phyloP scores from a whole-genome alignment of 257 asterid genomes.

The Lycium barbarum region DNA sequence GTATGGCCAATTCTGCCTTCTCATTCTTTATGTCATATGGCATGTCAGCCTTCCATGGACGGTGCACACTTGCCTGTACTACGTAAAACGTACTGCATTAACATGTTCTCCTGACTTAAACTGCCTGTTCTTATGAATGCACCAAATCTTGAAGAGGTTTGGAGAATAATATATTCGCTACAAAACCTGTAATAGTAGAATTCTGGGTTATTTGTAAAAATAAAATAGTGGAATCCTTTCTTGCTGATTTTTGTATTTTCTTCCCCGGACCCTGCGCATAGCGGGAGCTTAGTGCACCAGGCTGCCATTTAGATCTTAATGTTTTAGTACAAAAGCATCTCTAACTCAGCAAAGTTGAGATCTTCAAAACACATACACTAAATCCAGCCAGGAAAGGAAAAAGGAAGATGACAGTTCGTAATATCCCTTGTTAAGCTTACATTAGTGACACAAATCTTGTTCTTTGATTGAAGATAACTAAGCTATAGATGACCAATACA shows the following conservation, averaged over 20 bases:
- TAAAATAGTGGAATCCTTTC: too few species aligned
- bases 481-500: background rate
- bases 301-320: background rate
- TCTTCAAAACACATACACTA: background rate
- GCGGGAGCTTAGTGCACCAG: too few species aligned
- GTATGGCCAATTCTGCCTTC: slow-evolving; percentile 44
- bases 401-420: background rate
- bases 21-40: background rate
- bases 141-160: background rate
- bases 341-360: background rate
- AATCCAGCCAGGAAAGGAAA: slow-evolving; percentile 1
- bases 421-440: background rate
- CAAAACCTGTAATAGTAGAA: background rate
- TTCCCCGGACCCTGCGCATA: too few species aligned
- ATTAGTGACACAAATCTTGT: slow-evolving; percentile 1
- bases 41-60: background rate
- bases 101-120: background rate
- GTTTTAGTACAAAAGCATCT: background rate
- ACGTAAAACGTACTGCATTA: background rate
- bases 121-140: background rate
- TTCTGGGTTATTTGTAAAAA: background rate
- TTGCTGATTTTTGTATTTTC: background rate
- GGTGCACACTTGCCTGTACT: background rate
- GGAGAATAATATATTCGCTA: background rate
- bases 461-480: slow-evolving; percentile 15